A percentile compares a stretch with the other conserved stretches of the same genome.
Conservation (phyloP, 2,329 filamentous ascomycete species). For the Alternaria atra region DNA sequence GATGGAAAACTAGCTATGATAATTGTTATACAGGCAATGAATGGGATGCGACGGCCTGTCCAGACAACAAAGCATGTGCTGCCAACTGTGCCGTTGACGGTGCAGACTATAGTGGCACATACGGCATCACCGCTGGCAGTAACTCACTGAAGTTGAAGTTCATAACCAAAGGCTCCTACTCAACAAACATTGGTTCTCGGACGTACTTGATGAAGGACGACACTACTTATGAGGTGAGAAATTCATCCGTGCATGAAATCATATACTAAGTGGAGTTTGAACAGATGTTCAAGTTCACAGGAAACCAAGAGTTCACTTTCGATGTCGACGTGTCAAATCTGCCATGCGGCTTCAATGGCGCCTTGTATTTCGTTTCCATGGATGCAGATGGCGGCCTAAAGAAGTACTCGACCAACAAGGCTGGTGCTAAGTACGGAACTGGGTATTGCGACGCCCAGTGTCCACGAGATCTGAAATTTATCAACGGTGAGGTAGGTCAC, state of each 20-base stretch:
- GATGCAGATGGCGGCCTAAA: constrained; percentile 66
- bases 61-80: constrained; percentile 45
- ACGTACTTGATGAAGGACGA: constrained; percentile 49
- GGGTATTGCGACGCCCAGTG: constrained; percentile 54
- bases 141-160: constrained; percentile 64
- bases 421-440: constrained; percentile 61
- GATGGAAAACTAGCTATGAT: constrained; percentile 40
- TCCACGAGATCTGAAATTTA: constrained; percentile 59
- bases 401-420: constrained; percentile 57
- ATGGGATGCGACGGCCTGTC: constrained; percentile 51
- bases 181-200: constrained; percentile 50
- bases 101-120: constrained; percentile 49
- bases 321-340: constrained; percentile 64
- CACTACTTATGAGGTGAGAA: constrained; percentile 34
- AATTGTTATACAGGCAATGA: constrained; percentile 54
- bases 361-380: constrained; percentile 63
- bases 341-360: constrained; percentile 74
- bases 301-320: constrained; percentile 58
- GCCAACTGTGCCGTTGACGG: constrained; percentile 52
- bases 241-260: not conserved
- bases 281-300: constrained; percentile 49
- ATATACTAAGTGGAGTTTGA: not conserved
- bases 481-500: constrained; percentile 53
- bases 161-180: constrained; percentile 60
- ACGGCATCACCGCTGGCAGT: constrained; percentile 61